Evolutionary conservation across 768 basidiomycete genomes (phyloP).

Genomic region (Roridomyces roridus): DNA sequence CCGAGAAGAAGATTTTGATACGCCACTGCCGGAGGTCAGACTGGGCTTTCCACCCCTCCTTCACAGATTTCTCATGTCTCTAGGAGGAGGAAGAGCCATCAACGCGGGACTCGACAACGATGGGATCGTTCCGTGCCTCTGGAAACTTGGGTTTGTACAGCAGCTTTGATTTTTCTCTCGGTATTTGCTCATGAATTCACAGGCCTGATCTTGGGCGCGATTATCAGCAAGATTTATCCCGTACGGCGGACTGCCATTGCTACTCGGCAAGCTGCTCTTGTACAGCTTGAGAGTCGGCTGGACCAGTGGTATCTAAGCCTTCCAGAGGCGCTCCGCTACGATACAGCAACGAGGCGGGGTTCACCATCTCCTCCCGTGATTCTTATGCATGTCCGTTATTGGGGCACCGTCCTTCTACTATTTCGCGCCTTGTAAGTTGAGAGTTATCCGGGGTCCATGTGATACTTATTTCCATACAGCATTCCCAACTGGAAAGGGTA

Average conservation of each 20-base stretch:
- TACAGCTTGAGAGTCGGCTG: constrained; percentile 65
- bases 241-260: constrained; percentile 56
- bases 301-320: constrained; percentile 79
- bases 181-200: neutral
- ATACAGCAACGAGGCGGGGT: constrained; percentile 56
- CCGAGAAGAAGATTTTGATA: constrained; percentile 73
- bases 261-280: constrained; percentile 55
- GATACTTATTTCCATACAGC: constrained; percentile 40
- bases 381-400: constrained; percentile 76
- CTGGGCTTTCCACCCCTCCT: neutral
- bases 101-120: constrained; percentile 51
- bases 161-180: constrained; percentile 5
- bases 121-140: constrained; percentile 40
- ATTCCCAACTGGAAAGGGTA: constrained; percentile 79
- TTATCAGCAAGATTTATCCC: constrained; percentile 74
- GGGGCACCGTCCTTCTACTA: constrained; percentile 74
- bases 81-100: constrained; percentile 67
- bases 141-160: constrained; percentile 61
- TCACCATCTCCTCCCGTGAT: constrained; percentile 70
- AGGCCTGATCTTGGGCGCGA: constrained; percentile 73
- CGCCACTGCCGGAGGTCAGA: constrained; percentile 63
- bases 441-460: neutral
- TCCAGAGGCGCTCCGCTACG: constrained; percentile 67
- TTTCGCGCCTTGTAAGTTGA: constrained; percentile 79
- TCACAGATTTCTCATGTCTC: constrained; percentile 6